Base-by-base conservation (phyloP, 768 basidiomycete species). In the Hypholoma sublateritium region DNA sequence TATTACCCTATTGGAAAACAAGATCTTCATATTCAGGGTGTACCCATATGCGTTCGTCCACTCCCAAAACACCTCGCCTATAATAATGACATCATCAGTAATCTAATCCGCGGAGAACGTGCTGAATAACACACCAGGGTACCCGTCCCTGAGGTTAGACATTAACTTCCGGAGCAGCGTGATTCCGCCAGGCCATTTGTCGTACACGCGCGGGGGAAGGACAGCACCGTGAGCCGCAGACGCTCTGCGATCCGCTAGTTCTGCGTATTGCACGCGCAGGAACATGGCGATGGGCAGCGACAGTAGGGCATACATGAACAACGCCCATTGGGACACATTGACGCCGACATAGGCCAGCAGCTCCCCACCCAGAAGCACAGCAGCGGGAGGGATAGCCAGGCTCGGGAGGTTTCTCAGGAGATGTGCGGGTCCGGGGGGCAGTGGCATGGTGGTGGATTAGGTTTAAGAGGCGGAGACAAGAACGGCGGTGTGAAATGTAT, bases 1-100 rank as follows among this genome's bases (percentile, higher is more conserved):
- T n/a, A n/a, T 12, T 46, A 71, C 79, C 66, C 69, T 65, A 47
- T 74, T 65, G 47, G 77, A 72, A 55, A 72, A 77, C 34, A 81
- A 64, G 5, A 75, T 57, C 12, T 65, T 63, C 9, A 74, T 32
- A 37, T 69, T 73, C 53, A 74, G 60, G 3, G 69, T 69, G 32
- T 69, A 62, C 1, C 77, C 77, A 28, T 69, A 64, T 16, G 57
- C 43, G 45, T 64, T 59, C 5, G 62, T 59, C 19, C 60, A 62
- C 32, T 67, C 56, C 12, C 61, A 59, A 24, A 73, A 16, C 3
- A 60, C 53, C 36, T 74, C 69, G 5, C 70, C 76, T 77, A 25
- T 24, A 50, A 49, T 46, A 22, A 17, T 47, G 35, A 14, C 35
- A 36, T 17, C 5, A 41, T 25, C 13, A 22, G 11, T 42, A 14